Evolutionary conservation across 2,329 filamentous ascomycete genomes (phyloP).

Genomic region (Colletotrichum sp.): DNA sequence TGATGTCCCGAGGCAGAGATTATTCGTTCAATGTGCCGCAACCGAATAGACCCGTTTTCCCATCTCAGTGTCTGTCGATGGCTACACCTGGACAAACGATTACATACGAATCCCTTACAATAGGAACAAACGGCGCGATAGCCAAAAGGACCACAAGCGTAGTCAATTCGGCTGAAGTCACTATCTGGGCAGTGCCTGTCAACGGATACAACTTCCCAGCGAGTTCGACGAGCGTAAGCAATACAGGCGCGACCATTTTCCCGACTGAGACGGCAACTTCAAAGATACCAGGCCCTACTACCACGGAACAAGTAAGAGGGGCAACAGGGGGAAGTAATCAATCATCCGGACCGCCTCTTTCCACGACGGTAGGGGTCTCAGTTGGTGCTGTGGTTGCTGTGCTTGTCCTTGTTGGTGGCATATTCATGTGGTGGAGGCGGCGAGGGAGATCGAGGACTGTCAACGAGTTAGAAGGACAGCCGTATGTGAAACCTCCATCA

Average conservation of each 20-base stretch:
- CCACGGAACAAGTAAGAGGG: not conserved
- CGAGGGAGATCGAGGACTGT: not conserved
- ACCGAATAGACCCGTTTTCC: not conserved
- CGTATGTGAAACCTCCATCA: not conserved
- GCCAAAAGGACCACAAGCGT: not conserved
- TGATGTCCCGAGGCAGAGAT: not conserved
- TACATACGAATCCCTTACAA: not conserved
- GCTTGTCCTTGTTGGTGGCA: not conserved
- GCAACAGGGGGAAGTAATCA: not conserved
- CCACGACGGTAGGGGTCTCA: not conserved
- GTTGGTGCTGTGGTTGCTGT: not conserved
- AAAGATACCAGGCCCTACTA: not conserved
- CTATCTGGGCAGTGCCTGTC: not conserved
- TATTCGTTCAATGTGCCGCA: not conserved
- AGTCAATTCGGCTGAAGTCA: not conserved
- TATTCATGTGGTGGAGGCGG: not conserved
- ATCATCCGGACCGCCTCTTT: not conserved
- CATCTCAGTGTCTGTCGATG: not conserved
- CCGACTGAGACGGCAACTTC: not conserved
- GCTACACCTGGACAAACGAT: not conserved
- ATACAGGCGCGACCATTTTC: not conserved
- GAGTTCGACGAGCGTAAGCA: not conserved
- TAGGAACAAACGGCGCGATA: not conserved
- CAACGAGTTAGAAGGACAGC: not conserved
- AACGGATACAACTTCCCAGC: not conserved